Conservation (phyloP, 805 yeast genomes). For the Lipomyces oligophaga region DNA sequence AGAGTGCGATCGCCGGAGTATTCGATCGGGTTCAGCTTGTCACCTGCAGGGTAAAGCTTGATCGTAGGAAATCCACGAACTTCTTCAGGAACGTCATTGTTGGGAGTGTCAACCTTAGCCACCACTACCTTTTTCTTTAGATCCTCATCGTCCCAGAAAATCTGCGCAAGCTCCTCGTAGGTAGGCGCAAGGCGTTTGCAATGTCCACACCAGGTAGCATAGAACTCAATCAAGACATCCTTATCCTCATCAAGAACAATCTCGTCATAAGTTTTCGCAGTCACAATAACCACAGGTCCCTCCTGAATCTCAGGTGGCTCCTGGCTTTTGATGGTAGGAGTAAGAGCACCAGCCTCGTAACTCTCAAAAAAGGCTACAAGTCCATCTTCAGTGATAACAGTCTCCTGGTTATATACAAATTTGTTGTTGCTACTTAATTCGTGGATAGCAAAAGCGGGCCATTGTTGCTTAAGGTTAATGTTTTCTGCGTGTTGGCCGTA, state of each 20-base stretch:
- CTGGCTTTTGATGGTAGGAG: constrained; percentile 78
- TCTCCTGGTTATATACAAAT: constrained; percentile 67
- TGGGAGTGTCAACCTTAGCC: constrained; percentile 86
- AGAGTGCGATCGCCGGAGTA: constrained; percentile 71
- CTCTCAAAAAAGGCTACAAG: constrained; percentile 61
- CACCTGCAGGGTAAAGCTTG: constrained; percentile 84
- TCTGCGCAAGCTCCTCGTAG: constrained; percentile 78
- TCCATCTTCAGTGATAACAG: constrained; percentile 48
- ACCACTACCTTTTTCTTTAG: constrained; percentile 57
- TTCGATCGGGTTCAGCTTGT: constrained; percentile 59
- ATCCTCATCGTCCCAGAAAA: constrained; percentile 52
- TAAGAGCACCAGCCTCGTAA: constrained; percentile 59
- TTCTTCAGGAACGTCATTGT: constrained; percentile 74
- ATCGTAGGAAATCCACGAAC: constrained; percentile 92
- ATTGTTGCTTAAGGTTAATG: constrained; percentile 76
- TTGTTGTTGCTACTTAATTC: constrained; percentile 64
- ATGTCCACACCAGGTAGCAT: constrained; percentile 93
- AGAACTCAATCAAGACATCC: constrained; percentile 72
- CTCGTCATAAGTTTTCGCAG: constrained; percentile 76
- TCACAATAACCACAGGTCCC: constrained; percentile 64
- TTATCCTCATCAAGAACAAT: constrained; percentile 61
- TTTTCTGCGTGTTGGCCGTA: constrained; percentile 85
- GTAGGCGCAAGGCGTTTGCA: constrained; percentile 87
- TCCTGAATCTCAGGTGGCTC: constrained; percentile 81
- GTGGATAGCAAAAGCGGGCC: constrained; percentile 90